These are phyloP conservation scores for Amaranthus hypochondriacus DNA, from an alignment of 148 eudicot species.

Conservation along the genomic window DNA sequence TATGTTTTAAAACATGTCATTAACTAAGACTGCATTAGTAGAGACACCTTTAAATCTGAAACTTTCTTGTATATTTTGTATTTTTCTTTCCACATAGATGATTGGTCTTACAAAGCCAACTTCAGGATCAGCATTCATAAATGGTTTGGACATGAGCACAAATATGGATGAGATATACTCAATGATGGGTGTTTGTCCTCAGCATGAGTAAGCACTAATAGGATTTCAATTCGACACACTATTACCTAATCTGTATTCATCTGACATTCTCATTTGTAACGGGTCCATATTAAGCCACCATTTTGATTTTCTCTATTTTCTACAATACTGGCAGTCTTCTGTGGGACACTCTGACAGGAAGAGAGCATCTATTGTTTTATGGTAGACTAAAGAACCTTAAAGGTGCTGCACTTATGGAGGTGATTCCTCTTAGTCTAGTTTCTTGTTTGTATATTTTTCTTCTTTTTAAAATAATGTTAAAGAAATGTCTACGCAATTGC, in stretches of 20 bases:
- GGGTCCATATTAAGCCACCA: neutral
- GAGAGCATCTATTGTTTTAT: slow-evolving; percentile 80
- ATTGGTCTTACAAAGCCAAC: slow-evolving; percentile 77
- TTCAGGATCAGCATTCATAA: slow-evolving; percentile 65
- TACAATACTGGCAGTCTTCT: slow-evolving; percentile 48
- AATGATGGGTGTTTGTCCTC: slow-evolving; percentile 92
- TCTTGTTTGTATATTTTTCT: neutral
- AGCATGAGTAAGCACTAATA: slow-evolving; percentile 62
- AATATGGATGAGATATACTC: slow-evolving; percentile 67
- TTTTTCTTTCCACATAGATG: slow-evolving; percentile 48
- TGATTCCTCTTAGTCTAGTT: neutral
- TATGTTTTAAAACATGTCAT: too few relatives aligned
- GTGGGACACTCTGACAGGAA: slow-evolving; percentile 80
- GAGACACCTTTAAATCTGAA: neutral
- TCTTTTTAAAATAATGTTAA: too few relatives aligned
- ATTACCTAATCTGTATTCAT: neutral
- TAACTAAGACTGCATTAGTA: too few relatives aligned
- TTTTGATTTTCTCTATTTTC: neutral
- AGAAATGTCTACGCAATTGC: neutral
- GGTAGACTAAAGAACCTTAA: slow-evolving; percentile 83
- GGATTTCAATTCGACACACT: neutral
- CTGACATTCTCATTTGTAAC: too few relatives aligned
- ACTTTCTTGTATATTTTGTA: neutral
- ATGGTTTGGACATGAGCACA: slow-evolving; percentile 64
- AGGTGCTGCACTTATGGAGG: slow-evolving; percentile 29